A percentile compares a stretch with the other conserved stretches of the same genome.
Conservation (phyloP, 495 filamentous ascomycete genomes). For the Annulohypoxylon bovei region DNA sequence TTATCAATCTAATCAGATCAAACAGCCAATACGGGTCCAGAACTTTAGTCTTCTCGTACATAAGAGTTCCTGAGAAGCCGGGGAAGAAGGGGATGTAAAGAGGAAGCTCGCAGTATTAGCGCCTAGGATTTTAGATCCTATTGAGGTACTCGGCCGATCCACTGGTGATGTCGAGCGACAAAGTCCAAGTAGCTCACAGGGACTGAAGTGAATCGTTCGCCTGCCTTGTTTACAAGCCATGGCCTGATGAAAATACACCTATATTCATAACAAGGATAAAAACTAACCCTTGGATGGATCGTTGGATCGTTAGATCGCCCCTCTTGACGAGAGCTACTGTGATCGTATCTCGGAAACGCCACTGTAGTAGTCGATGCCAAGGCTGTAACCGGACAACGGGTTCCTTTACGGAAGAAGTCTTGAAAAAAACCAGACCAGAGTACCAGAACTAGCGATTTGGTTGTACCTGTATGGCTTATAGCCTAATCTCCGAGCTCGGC, state of each 20-base stretch:
- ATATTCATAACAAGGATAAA: not conserved
- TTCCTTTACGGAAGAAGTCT: slow-evolving; percentile 23
- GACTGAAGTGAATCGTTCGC: not conserved
- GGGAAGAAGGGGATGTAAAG: not conserved
- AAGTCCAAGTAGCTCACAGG: not conserved
- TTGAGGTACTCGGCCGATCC: not conserved
- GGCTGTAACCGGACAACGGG: slow-evolving; percentile 15
- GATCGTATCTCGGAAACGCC: slow-evolving; percentile 20
- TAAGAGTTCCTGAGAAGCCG: slow-evolving; percentile 15
- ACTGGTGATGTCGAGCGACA: not conserved
- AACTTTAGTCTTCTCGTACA: slow-evolving; percentile 33
- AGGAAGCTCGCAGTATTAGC: not conserved
- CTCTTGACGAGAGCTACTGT: slow-evolving; percentile 4
- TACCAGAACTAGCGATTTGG: slow-evolving; percentile 9
- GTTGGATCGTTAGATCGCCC: not conserved
- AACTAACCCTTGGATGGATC: not conserved
- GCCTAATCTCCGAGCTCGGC: slow-evolving; percentile 41
- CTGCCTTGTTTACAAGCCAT: slow-evolving; percentile 5
- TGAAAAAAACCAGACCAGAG: slow-evolving; percentile 4
- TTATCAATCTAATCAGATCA: slow-evolving; percentile 49
- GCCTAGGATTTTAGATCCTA: not conserved
- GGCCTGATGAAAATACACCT: not conserved
- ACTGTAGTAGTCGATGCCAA: slow-evolving; percentile 15
- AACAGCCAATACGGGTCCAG: slow-evolving; percentile 28
- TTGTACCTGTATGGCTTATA: slow-evolving; percentile 11